Conservation (phyloP, 192 early-diverging fungal genomes). For the Umbelopsis sp. region DNA sequence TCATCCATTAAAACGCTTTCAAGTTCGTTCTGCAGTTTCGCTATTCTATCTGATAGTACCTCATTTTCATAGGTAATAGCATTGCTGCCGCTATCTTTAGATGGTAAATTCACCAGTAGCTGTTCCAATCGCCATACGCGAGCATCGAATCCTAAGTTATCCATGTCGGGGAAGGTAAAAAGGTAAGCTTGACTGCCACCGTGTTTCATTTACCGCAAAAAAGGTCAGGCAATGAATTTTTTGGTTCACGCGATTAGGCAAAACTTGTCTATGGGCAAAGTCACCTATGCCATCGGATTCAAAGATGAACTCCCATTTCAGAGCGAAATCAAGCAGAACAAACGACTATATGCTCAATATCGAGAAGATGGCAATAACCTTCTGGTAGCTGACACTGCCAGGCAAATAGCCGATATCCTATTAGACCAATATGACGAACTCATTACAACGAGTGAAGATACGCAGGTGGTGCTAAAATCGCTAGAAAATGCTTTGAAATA, state of each 20-base stretch:
- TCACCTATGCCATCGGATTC: constrained; percentile 29
- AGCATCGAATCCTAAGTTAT: constrained; percentile 36
- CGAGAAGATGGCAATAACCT: not conserved
- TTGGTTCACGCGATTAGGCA: not conserved
- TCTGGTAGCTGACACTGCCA: not conserved
- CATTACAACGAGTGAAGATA: not conserved
- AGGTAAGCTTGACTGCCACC: too few relatives aligned
- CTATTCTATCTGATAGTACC: constrained; percentile 19
- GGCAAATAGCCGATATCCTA: constrained; percentile 18
- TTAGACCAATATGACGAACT: constrained; percentile 19
- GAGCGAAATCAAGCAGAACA: constrained; percentile 20
- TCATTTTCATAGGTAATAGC: not conserved
- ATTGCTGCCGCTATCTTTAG: not conserved
- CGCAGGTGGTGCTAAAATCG: not conserved
- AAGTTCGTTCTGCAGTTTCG: constrained; percentile 31
- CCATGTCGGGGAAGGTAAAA: constrained; percentile 18
- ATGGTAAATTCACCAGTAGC: constrained; percentile 10
- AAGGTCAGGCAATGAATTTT: not conserved
- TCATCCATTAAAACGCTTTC: constrained; percentile 29
- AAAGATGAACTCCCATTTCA: constrained; percentile 13
- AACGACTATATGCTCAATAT: not conserved
- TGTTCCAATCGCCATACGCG: constrained; percentile 32
- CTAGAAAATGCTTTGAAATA: constrained; percentile 13
- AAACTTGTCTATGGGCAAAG: constrained; percentile 28
- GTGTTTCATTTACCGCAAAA: not conserved